Evolutionary conservation across 169 alveolate genomes (phyloP), one percentile per base, ranked within the genome.

Genomic region (Ophryocystis elektroscirrha): DNA sequence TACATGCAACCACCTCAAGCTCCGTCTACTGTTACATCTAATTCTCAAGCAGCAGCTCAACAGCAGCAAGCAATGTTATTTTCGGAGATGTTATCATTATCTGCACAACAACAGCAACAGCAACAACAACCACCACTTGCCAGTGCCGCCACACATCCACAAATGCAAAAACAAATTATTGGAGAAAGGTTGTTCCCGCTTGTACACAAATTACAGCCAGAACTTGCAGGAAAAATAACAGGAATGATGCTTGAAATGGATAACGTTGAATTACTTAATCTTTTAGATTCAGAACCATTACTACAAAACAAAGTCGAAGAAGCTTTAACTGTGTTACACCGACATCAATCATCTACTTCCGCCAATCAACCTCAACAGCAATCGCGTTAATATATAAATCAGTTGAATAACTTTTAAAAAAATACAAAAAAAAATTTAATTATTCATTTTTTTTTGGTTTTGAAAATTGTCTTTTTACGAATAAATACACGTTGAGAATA

Each of bases 191-290:
- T 85, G 52, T 82, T 74, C 74, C 88, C 95, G 0, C 76, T 80
- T 18, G 78, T 85, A 39, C 85, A 89, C 16, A 67, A 77, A 43
- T 73, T 66, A 30, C 88, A 83, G 58, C 95, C 93, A 0, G 87
- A 81, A 23, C 69, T 85, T 56, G 93, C 93, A 0, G 93, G 91
- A 5, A 83, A 83, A 63, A 81, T 83, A 29, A 83, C 89, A 0
- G 95, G 95, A 4, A 85, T 85, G 95, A 85, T 85, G 95, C 64
- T 85, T 47, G 95, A 85, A 61, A 85, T 85, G 87, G 95, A 85
- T 71, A 83, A 83, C 74, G 67, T 71, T 41, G 95, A 85, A 71
- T 70, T 85, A 38, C 54, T 83, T 57, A 77, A 75, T 47, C 69
- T 85, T 48, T 66, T 85, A 48, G 89, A 76, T 49, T 67, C 78